Evolutionary conservation across 2,329 filamentous ascomycete genomes (phyloP), one percentile per base, ranked within the genome.

Genomic region (Neonectria punicea): DNA sequence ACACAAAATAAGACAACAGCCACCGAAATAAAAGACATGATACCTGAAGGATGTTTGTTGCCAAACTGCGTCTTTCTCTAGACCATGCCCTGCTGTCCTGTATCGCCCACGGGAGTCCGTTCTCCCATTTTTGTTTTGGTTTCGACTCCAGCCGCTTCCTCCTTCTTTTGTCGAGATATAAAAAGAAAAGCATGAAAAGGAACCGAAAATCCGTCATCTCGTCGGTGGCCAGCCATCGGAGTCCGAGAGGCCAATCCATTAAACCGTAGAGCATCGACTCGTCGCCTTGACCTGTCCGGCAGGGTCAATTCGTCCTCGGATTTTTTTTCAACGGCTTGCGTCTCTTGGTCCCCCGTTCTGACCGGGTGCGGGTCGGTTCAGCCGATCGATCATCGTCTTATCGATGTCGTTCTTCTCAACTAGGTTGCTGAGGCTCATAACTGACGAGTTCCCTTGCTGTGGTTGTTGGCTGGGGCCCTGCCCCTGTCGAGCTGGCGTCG

Each of bases 351-450:
- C 60, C 25, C 67, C 65, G 58, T 66, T 47, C 60, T 65, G 58
- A 64, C 51, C 25, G 3, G 46, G 43, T 8, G 22, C 36, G 36
- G 77, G 72, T 51, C 82, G 79, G 67, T 86, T 85, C 56, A 88
- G 74, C 41, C 84, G 81, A 43, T 82, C 81, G 61, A 88, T 79
- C 86, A 88, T 88, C 64, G 78, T 82, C 69, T 81, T 81, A 70
- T 88, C 86, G 62, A 88, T 87, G 61, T 87, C 85, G 69, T 80
- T 83, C 70, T 81, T 82, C 30, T 83, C 85, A 73, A 86, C 82
- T 66, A 86, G 76, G 62, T 84, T 85, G 72, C 82, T 84, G 44
- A 86, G 71, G 70, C 83, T 87, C 85, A 87, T 87, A 22, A 85
- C 80, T n/a, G 84, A 85, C 11, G 73, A 58, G 14, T 74, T 69